Conservation (phyloP, 2,329 filamentous ascomycete genomes). For the Colletotrichum limetticola region DNA sequence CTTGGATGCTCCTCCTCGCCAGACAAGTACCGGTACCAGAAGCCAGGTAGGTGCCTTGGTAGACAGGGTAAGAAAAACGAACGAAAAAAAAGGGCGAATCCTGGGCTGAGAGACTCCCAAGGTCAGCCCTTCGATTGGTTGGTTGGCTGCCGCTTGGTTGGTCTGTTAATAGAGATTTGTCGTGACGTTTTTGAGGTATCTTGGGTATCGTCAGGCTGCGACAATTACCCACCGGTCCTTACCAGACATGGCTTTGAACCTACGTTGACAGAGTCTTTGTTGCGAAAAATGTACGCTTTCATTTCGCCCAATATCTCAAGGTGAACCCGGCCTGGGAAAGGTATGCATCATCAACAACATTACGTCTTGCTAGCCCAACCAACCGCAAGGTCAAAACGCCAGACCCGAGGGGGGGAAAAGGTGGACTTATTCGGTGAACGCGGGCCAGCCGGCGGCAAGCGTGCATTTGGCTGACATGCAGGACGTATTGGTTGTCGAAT, state of each 20-base stretch:
- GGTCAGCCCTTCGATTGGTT: neutral
- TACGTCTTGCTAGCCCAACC: neutral
- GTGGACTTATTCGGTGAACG: neutral
- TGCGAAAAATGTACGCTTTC: neutral
- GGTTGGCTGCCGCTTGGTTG: neutral
- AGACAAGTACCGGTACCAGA: neutral
- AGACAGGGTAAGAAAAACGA: neutral
- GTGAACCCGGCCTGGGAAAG: neutral
- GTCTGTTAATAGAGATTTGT: neutral
- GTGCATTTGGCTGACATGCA: conserved; percentile 20
- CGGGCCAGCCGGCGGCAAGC: neutral
- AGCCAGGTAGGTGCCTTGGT: neutral
- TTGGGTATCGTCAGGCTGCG: neutral
- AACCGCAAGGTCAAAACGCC: neutral
- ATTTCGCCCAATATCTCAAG: neutral
- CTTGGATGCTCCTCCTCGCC: neutral
- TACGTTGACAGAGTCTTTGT: neutral
- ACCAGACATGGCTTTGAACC: neutral
- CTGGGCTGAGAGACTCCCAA: neutral
- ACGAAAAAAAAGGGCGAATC: too few relatives aligned
- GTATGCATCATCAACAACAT: neutral
- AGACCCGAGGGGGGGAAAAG: neutral
- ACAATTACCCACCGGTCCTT: neutral
- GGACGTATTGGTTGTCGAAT: neutral
- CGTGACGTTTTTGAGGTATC: neutral